phyloP scores from a whole-genome alignment of 768 basidiomycete species.

The Lactifluus volemus region DNA sequence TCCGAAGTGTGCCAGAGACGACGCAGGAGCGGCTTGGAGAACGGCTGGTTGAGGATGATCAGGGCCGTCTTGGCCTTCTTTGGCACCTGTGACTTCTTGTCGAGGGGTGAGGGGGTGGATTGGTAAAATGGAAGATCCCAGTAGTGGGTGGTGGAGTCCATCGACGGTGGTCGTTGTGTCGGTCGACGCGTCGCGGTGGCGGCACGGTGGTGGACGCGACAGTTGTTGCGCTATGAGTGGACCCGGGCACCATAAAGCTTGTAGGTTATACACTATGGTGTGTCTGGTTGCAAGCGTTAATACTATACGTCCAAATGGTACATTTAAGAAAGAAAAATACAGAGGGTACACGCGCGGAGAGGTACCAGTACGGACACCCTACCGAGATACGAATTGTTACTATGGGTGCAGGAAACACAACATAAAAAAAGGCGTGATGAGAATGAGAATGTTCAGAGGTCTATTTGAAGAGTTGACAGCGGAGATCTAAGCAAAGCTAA shows the following conservation, averaged over 20 bases:
- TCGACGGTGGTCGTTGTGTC: background rate
- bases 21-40: constrained; percentile 51
- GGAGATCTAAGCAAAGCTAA: constrained; percentile 10
- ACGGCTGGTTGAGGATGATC: constrained; percentile 88
- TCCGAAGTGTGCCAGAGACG: constrained; percentile 37
- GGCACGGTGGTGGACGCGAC: background rate
- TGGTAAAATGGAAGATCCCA: constrained; percentile 17
- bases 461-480: background rate
- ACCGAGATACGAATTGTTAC: background rate
- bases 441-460: background rate
- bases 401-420: background rate
- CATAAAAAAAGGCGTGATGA: too few species aligned
- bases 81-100: background rate
- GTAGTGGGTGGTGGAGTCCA: background rate
- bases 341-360: too few species aligned
- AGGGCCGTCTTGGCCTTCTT: constrained; percentile 36
- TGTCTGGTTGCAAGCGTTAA: background rate
- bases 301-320: background rate
- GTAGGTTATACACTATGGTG: background rate
- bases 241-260: background rate
- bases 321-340: background rate
- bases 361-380: too few species aligned
- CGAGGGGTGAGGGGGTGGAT: background rate
- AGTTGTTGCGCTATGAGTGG: too few species aligned
- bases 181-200: too few species aligned